phyloP scores from a whole-genome alignment of 1,139 yeast genomes.

The Taphrina pruni region DNA sequence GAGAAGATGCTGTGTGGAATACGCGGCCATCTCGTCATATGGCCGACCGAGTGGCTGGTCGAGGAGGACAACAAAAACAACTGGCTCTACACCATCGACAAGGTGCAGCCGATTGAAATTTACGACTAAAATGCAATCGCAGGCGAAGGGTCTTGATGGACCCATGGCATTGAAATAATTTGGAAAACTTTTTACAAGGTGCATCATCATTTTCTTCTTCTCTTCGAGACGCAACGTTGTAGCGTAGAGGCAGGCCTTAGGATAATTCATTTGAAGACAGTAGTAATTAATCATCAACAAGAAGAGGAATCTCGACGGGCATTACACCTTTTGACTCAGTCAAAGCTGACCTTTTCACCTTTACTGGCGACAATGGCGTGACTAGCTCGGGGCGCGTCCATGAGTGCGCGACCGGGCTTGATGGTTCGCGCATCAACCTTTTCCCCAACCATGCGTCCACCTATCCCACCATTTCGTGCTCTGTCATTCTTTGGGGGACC shows the following conservation, averaged over 20 bases:
- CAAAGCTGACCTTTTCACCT: slow-evolving; percentile 84
- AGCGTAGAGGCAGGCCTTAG: not conserved
- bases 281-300: slow-evolving; percentile 2
- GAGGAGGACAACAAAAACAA: slow-evolving; percentile 76
- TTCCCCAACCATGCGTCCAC: slow-evolving; percentile 17
- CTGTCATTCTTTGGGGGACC: no score
- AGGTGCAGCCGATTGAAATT: slow-evolving; percentile 93
- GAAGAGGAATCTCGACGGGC: no score
- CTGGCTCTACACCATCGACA: slow-evolving; percentile 94
- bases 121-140: slow-evolving; percentile 63
- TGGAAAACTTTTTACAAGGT: no score
- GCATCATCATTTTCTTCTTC: no score
- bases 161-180: no score
- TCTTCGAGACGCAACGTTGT: not conserved
- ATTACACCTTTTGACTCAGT: slow-evolving; percentile 48
- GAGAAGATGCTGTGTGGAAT: slow-evolving; percentile 72
- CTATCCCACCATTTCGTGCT: slow-evolving; percentile 9
- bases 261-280: not conserved
- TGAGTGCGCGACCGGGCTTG: slow-evolving; percentile 85
- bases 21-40: slow-evolving; percentile 87
- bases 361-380: slow-evolving; percentile 86
- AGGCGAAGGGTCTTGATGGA: not conserved
- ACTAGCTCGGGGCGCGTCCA: slow-evolving; percentile 86
- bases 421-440: slow-evolving; percentile 49
- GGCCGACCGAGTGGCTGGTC: slow-evolving; percentile 89